Conservation (phyloP, 495 filamentous ascomycete genomes). For the Penicillium daleae region DNA sequence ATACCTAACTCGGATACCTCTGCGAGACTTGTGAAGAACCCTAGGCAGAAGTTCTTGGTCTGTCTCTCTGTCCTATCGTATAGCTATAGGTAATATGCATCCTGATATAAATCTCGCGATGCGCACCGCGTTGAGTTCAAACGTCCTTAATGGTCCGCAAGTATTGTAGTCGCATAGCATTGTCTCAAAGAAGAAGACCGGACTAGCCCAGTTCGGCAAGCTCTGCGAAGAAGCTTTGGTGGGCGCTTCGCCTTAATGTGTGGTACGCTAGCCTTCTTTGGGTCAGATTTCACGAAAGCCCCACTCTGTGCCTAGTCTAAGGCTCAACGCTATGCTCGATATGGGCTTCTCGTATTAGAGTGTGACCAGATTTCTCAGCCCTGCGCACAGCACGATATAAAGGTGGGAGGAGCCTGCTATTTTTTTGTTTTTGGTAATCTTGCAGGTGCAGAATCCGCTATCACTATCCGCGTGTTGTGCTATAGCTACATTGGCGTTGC, state of each 20-base stretch:
- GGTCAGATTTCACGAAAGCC: slow-evolving; percentile 3
- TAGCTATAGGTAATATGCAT: neutral
- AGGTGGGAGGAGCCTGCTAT: neutral
- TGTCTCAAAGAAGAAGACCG: neutral
- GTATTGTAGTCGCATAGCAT: neutral
- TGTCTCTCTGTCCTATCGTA: no score
- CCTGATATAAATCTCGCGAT: neutral
- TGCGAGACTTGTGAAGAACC: neutral
- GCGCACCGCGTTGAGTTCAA: neutral
- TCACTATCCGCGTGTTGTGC: neutral
- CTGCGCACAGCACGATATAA: neutral
- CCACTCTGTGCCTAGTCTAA: neutral
- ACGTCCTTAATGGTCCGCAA: neutral
- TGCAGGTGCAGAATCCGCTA: neutral
- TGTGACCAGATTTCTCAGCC: neutral
- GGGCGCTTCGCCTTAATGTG: neutral
- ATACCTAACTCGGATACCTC: neutral
- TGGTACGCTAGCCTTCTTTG: neutral
- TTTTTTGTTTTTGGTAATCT: neutral
- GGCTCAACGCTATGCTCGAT: neutral
- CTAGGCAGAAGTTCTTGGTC: neutral
- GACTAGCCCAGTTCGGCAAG: neutral
- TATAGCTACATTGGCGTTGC: neutral
- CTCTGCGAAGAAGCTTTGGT: neutral
- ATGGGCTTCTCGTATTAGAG: neutral